Percentiles rank a stretch among this genome's conserved stretches.
Evolutionary conservation across 2,329 filamentous ascomycete species (phyloP).

Genomic region (Epichloe baconii): DNA sequence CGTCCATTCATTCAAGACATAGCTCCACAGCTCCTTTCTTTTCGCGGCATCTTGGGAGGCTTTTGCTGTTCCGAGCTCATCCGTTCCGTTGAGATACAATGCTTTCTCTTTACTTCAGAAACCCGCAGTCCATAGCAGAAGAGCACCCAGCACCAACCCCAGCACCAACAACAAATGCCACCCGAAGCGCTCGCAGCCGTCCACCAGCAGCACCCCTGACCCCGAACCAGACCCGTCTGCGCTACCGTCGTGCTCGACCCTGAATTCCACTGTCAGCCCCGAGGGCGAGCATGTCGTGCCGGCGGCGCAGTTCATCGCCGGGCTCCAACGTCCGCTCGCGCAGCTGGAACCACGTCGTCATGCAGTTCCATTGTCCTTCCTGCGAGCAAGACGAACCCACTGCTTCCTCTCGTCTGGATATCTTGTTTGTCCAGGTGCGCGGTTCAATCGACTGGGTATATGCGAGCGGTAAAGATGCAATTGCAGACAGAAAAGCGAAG

Average conservation of each 20-base stretch:
- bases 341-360: slow-evolving; percentile 36
- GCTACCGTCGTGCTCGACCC: slow-evolving; percentile 19
- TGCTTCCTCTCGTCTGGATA: slow-evolving; percentile 14
- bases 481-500: no score
- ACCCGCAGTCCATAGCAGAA: not conserved
- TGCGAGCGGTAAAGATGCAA: not conserved
- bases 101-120: not conserved
- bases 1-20: no score
- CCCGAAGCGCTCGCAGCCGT: not conserved
- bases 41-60: no score
- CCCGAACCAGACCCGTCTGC: slow-evolving; percentile 5
- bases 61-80: no score
- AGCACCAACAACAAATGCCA: not conserved
- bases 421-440: not conserved
- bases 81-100: no score
- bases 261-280: slow-evolving; percentile 28
- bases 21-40: no score
- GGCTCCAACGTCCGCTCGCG: slow-evolving; percentile 33
- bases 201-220: not conserved
- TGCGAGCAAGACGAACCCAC: slow-evolving; percentile 27
- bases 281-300: slow-evolving; percentile 33
- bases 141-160: not conserved
- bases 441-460: not conserved
- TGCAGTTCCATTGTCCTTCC: slow-evolving; percentile 44
- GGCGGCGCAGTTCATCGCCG: slow-evolving; percentile 26